Percentiles rank a stretch among this genome's conserved stretches.
Conservation (phyloP, 345 rosid genomes). For the Adansonia digitata region DNA sequence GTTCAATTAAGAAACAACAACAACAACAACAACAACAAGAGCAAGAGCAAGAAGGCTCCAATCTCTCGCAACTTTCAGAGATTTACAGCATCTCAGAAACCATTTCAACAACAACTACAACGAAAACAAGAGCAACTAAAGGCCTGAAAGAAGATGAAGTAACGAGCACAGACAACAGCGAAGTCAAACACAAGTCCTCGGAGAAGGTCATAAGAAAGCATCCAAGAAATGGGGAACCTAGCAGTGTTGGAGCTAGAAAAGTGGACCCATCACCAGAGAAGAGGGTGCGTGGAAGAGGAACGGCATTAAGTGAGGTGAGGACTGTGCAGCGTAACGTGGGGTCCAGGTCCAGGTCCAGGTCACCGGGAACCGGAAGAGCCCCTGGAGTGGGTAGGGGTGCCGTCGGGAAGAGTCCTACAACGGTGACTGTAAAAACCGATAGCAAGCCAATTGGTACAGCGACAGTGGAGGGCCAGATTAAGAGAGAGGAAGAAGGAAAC, state of each 20-base stretch:
- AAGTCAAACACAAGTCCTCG: constrained; percentile 27
- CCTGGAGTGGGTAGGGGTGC: constrained; percentile 19
- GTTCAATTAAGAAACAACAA: constrained; percentile 9
- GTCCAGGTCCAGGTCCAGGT: constrained; percentile 35
- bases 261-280: constrained; percentile 19
- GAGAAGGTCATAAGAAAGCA: constrained; percentile 40
- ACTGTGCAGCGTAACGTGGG: constrained; percentile 31
- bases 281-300: constrained; percentile 26
- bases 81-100: constrained; percentile 46
- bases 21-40: constrained; percentile 12
- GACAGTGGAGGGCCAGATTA: not conserved
- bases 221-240: constrained; percentile 23
- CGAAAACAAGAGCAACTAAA: constrained; percentile 37
- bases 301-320: constrained; percentile 20
- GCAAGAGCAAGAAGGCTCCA: constrained; percentile 30
- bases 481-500: constrained; percentile 15
- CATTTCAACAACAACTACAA: constrained; percentile 41
- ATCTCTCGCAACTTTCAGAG: constrained; percentile 50
- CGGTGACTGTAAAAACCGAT: constrained; percentile 24
- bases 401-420: constrained; percentile 33
- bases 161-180: constrained; percentile 34
- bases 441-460: constrained; percentile 4
- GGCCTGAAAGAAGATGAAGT: constrained; percentile 51
- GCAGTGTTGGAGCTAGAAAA: constrained; percentile 20
- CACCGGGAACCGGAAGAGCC: constrained; percentile 28